These are phyloP conservation scores for Kandelia obovata DNA, from an alignment of 345 rosid genomes.

Conservation along the genomic window DNA sequence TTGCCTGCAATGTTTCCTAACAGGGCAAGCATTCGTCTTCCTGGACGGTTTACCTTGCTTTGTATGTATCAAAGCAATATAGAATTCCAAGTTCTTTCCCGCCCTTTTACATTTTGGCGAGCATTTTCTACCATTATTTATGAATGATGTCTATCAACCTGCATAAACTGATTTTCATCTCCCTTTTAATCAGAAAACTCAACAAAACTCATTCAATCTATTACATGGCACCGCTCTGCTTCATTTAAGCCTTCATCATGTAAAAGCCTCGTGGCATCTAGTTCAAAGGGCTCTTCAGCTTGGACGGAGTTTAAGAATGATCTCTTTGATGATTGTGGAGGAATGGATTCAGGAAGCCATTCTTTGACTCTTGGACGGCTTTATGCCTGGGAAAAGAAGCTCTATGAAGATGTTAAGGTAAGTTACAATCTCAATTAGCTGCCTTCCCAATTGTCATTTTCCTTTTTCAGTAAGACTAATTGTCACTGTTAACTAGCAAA, in stretches of 20 bases:
- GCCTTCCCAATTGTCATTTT: neutral
- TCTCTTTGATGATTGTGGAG: conserved; percentile 60
- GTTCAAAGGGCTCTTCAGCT: conserved; percentile 42
- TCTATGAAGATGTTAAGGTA: conserved; percentile 70
- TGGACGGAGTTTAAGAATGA: conserved; percentile 60
- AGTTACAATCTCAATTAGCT: neutral
- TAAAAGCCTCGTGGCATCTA: conserved; percentile 62
- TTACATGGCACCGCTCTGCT: conserved; percentile 56
- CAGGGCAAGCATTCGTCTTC: neutral
- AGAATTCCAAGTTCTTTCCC: neutral
- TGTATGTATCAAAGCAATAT: neutral
- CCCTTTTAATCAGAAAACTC: conserved; percentile 48
- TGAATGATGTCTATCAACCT: neutral
- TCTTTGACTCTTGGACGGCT: conserved; percentile 56
- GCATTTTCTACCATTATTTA: neutral
- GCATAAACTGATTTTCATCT: neutral
- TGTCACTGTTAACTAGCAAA: no score
- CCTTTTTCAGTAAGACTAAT: neutral
- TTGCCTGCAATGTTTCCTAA: neutral
- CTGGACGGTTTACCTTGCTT: neutral
- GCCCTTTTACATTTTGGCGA: neutral
- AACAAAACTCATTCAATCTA: conserved; percentile 49
- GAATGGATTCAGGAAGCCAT: conserved; percentile 78
- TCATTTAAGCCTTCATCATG: conserved; percentile 52
- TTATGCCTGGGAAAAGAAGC: conserved; percentile 83